Conservation (phyloP, 2,329 filamentous ascomycete species). For the Biscogniauxia sp. region DNA sequence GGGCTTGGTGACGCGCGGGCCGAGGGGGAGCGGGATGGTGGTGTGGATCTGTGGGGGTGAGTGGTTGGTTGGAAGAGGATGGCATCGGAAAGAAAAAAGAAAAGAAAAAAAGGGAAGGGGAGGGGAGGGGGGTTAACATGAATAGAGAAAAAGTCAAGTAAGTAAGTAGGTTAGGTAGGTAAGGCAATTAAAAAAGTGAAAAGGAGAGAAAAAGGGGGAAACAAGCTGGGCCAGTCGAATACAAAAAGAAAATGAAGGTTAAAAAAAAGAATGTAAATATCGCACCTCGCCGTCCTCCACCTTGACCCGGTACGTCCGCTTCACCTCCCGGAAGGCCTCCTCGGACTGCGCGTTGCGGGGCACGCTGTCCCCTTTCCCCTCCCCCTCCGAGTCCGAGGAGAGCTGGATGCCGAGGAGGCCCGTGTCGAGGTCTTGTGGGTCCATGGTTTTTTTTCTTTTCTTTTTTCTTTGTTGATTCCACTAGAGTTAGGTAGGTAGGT, state of each 20-base stretch:
- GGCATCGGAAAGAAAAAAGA: background rate
- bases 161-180: background rate
- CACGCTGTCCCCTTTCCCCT: constrained; percentile 17
- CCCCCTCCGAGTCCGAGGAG: constrained; percentile 36
- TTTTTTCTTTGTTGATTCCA: background rate
- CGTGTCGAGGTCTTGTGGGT: constrained; percentile 34
- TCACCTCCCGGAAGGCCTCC: constrained; percentile 47
- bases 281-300: constrained; percentile 55
- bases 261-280: background rate
- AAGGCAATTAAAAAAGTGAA: too few relatives aligned
- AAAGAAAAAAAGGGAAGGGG: constrained; percentile 1
- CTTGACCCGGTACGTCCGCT: constrained; percentile 44
- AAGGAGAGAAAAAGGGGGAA: too few relatives aligned
- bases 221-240: too few relatives aligned
- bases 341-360: constrained; percentile 43
- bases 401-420: constrained; percentile 43
- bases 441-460: constrained; percentile 19
- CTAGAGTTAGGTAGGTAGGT: too few relatives aligned
- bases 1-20: constrained; percentile 40
- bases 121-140: background rate
- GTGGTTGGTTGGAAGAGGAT: background rate
- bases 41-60: constrained; percentile 43
- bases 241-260: too few relatives aligned
- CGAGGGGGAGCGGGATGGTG: constrained; percentile 41
- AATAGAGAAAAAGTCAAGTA: too few relatives aligned